phyloP scores from a whole-genome alignment of 345 rosid species.

The Sonneratia caseolaris region DNA sequence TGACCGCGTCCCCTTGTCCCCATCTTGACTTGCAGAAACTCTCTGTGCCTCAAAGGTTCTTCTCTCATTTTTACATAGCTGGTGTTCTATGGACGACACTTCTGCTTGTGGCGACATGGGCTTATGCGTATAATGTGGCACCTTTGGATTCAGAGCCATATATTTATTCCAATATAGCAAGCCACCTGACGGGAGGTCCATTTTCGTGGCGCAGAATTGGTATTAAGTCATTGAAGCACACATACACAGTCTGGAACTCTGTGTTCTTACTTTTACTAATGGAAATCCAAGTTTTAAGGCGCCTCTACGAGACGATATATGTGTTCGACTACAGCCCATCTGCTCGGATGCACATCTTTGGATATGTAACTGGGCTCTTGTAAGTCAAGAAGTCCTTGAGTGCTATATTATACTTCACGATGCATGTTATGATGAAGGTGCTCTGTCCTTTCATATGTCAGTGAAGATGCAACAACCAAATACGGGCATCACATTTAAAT shows the following conservation, averaged over 20 bases:
- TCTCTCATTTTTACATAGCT: conserved; percentile 53
- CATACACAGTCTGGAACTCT: conserved; percentile 37
- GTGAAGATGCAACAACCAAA: neutral
- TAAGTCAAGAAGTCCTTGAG: conserved; percentile 25
- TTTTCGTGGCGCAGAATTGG: conserved; percentile 33
- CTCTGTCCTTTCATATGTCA: neutral
- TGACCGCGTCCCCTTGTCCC: neutral
- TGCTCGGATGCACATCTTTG: conserved; percentile 53
- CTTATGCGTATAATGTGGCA: conserved; percentile 37
- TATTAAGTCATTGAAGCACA: conserved; percentile 25
- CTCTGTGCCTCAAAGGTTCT: conserved; percentile 62
- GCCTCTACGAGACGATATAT: conserved; percentile 48
- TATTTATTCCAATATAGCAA: conserved; percentile 26
- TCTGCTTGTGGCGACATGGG: conserved; percentile 47
- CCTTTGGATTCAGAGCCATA: conserved; percentile 29
- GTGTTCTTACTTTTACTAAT: conserved; percentile 56
- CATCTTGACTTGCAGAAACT: conserved; percentile 30
- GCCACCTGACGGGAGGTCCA: conserved; percentile 47
- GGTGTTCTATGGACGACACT: conserved; percentile 61
- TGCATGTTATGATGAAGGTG: neutral
- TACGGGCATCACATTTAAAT: neutral
- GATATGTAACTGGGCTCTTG: conserved; percentile 54
- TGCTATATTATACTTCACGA: neutral
- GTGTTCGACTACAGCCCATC: conserved; percentile 54
- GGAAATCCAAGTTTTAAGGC: conserved; percentile 65